phyloP scores from a whole-genome alignment of 768 basidiomycete genomes.

The Xanthoconium stramineum region DNA sequence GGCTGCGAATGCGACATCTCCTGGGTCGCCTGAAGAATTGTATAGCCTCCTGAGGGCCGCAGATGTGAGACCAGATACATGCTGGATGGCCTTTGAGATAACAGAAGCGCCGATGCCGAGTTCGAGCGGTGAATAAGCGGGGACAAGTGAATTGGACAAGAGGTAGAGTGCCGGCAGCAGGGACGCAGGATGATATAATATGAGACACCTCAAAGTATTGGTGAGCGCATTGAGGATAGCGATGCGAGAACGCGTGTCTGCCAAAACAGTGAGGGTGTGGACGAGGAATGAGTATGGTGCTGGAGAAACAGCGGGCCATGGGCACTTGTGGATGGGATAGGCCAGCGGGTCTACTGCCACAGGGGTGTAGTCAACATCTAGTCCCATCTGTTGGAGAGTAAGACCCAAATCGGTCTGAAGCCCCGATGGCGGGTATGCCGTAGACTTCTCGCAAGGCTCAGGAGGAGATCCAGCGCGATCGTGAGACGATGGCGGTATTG shows the following conservation, averaged over 20 bases:
- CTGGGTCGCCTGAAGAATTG: conserved; percentile 75
- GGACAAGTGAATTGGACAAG: conserved; percentile 75
- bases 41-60: conserved; percentile 62
- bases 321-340: conserved; percentile 42
- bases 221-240: conserved; percentile 64
- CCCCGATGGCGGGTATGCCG: conserved; percentile 7
- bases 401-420: conserved; percentile 9
- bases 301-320: conserved; percentile 37
- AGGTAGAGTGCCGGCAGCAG: conserved; percentile 78
- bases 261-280: conserved; percentile 57
- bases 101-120: conserved; percentile 67
- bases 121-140: conserved; percentile 70
- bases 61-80: conserved; percentile 63
- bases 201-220: conserved; percentile 71
- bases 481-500: conserved; percentile 12
- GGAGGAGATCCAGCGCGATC: conserved; percentile 10
- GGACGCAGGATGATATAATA: conserved; percentile 61
- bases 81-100: conserved; percentile 67
- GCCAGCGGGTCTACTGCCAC: conserved; percentile 44
- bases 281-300: conserved; percentile 73
- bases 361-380: conserved; percentile 27
- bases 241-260: conserved; percentile 69
- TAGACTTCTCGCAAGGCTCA: conserved; percentile 4
- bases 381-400: conserved; percentile 24
- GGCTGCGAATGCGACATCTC: conserved; percentile 85